Evolutionary conservation across 768 basidiomycete genomes (phyloP), one percentile per base, ranked within the genome.

Genomic region (Boletus reticuloceps): DNA sequence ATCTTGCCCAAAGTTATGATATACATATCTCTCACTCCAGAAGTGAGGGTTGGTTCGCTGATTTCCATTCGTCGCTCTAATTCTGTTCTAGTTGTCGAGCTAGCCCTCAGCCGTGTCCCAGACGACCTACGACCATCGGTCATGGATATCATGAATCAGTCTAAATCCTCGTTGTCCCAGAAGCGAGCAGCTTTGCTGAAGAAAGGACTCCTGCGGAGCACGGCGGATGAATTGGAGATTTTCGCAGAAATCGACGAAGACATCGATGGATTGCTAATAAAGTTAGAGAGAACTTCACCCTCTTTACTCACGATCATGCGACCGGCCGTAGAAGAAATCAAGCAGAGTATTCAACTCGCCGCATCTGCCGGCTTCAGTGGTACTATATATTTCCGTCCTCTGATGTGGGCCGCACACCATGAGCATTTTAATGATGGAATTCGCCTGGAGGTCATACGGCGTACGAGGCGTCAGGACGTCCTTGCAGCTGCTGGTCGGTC

Each of bases 401-500:
- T 92, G 27, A 88, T 91, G 85, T 75, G 90, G 25, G 82, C 83
- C 13, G 78, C 74, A 52, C 85, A 87, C 57, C 82, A 82, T 56
- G 67, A 74, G 1, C 77, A 85, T 62, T 90, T 91, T 75, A 83
- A 82, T 37, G 81, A 86, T 46, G 92, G 92, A 0, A 75, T 93
- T 32, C 75, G 90, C 44, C 77, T 94, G 47, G 90, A 92, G 62
- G 83, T 92, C 1, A 83, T 85, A 12, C 77, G 82, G 54, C 82
- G 80, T 49, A 82, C 76, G 59, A 91, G 86, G 65, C 79, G 79
- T 19, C 72, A 75, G 2, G 90, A 92, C 53, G 77, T 91, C 9
- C 79, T 94, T 19, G 91, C 90, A 31, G 82, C 81, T n/a, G 91
- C 89, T 51, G 91, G 91, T 62, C 79, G 91, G 90, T 90, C 52